Evolutionary conservation across 805 yeast species (phyloP), one percentile per base, ranked within the genome.

Genomic region (Alloascoidea africana): DNA sequence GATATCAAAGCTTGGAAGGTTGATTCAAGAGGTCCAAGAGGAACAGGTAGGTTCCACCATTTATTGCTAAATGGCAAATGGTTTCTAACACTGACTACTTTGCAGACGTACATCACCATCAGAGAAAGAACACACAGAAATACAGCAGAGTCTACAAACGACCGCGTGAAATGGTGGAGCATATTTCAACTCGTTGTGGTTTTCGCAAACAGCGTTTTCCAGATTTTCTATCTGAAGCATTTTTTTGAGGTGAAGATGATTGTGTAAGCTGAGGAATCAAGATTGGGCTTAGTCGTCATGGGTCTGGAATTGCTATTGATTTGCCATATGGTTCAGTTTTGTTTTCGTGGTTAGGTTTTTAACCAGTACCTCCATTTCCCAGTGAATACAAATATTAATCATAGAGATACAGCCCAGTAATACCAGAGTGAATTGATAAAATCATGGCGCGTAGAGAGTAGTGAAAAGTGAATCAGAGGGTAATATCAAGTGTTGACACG

Each of bases 121-220:
- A 77, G 98, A 62, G 98, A 89, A 62, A 80, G 96, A 64, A 82
- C 93, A 13, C 98, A 89, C 59, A 81, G 98, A 72, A 91, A 89
- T 63, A 89, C 98, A 5, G 97, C 98, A 4, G 98, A 89, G 62
- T 82, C 94, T 16, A 89, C 98, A 35, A 89, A 89, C 60, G 79
- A 91, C 39, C 76, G 98, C 52, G 97, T 89, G 46, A 89, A 89
- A 60, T 91, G 94, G 84, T 89, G 98, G 98, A 83, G 95, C 17
- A 68, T 84, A 19, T 80, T 87, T 68, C 98, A 89, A 65, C 65
- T 91, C 45, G 50, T 76, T 38, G 87, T 91, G 39, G 96, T 89
- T 35, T 80, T 79, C 14, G 71, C 69, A 43, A 91, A 86, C 65
- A 83, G 95, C 17, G 48, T 87, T 40, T 91, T 91, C 73, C 98